These are phyloP conservation scores for Nitzschia sp. DNA, from an alignment of 108 stramenopile genomes.

Conservation along the genomic window DNA sequence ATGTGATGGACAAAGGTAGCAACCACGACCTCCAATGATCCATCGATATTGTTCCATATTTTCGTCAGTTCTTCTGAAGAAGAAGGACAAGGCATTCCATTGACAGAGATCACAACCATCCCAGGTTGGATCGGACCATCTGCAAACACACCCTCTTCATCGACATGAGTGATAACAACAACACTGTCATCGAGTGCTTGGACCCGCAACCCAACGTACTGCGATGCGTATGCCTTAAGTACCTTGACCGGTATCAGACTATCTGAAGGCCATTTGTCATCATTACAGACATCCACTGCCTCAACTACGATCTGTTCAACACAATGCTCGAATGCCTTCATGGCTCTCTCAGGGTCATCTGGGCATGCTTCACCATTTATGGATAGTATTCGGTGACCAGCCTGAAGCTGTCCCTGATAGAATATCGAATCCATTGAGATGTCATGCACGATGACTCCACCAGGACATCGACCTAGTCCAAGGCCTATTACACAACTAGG, in stretches of 20 bases:
- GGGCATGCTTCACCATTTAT: slow-evolving; percentile 1
- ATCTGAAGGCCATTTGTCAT: neutral
- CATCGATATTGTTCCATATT: neutral
- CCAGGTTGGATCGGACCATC: neutral
- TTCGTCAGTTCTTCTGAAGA: neutral
- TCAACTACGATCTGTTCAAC: too few species aligned
- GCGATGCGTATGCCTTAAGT: neutral
- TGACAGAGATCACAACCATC: slow-evolving; percentile 7
- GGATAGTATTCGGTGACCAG: neutral
- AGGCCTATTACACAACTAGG: too few species aligned
- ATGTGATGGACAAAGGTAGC: neutral
- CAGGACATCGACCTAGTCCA: too few species aligned
- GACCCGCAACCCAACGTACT: neutral
- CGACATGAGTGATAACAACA: neutral
- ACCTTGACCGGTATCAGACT: neutral
- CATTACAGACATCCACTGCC: too few species aligned
- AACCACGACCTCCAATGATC: slow-evolving; percentile 1
- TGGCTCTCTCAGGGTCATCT: neutral
- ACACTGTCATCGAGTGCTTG: too few species aligned
- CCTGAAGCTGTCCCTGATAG: neutral
- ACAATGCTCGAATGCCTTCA: too few species aligned
- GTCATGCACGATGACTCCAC: too few species aligned
- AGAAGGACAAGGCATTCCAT: neutral
- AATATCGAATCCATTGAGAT: too few species aligned
- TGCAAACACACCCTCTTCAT: slow-evolving; percentile 1